phyloP scores from a whole-genome alignment of 805 yeast species.

The Kodamaea jinghongensis region DNA sequence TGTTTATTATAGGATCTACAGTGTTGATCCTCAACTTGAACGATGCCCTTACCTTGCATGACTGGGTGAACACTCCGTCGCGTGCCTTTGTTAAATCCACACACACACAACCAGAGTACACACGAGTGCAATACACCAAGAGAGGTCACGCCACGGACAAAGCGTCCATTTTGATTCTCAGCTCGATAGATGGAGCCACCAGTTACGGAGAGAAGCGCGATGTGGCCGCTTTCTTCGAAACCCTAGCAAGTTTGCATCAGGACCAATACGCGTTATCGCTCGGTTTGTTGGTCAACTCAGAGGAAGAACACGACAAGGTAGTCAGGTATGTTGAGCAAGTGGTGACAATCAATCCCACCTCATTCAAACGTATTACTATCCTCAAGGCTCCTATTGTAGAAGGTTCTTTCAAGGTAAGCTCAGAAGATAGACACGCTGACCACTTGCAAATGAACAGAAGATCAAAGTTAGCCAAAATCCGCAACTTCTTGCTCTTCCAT shows the following conservation, averaged over 20 bases:
- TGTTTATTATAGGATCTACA: no score
- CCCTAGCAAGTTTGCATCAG: conserved; percentile 20
- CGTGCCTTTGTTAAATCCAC: not conserved
- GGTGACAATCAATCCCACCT: not conserved
- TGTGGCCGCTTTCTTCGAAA: conserved; percentile 31
- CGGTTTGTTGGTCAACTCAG: conserved; percentile 33
- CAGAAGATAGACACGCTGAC: conserved; percentile 25
- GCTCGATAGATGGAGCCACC: conserved; percentile 8
- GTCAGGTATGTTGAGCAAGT: conserved; percentile 14
- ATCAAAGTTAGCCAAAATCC: conserved; percentile 33
- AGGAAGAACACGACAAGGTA: conserved; percentile 22
- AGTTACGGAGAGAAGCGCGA: conserved; percentile 34
- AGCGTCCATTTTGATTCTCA: conserved; percentile 3
- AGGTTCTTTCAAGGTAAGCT: conserved; percentile 14
- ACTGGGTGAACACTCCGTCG: not conserved
- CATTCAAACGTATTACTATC: conserved; percentile 19
- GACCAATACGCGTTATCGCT: conserved; percentile 14
- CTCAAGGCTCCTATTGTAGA: conserved; percentile 37
- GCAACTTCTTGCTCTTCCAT: conserved; percentile 33
- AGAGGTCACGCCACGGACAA: not conserved
- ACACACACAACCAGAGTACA: conserved; percentile 1
- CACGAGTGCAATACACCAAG: conserved; percentile 1
- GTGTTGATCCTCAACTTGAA: no score
- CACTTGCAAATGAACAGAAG: conserved; percentile 33
- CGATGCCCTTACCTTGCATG: not conserved